Evolutionary conservation across 2,329 filamentous ascomycete genomes (phyloP).

Genomic region (Colletotrichum sp.): DNA sequence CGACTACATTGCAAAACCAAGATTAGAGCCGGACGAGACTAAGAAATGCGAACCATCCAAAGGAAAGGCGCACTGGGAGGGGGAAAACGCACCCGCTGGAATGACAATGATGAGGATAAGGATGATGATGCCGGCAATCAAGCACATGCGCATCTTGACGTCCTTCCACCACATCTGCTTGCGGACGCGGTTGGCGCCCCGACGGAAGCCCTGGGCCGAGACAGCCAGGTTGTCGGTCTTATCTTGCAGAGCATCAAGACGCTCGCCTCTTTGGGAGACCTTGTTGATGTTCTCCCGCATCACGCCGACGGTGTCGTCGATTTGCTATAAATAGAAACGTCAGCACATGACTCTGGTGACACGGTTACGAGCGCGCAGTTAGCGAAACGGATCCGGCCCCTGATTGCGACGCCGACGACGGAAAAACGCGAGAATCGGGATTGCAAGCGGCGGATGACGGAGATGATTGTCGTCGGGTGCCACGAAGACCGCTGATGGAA

Average conservation of each 20-base stretch:
- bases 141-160: constrained; percentile 99
- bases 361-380: background rate
- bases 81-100: constrained; percentile 73
- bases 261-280: constrained; percentile 90
- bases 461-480: background rate
- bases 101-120: constrained; percentile 94
- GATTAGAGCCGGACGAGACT: constrained; percentile 3
- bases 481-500: background rate
- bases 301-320: constrained; percentile 91
- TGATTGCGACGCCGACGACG: background rate
- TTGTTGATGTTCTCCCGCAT: constrained; percentile 99
- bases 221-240: constrained; percentile 94
- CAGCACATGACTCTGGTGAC: constrained; percentile 20
- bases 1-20: constrained; percentile 29
- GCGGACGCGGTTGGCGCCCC: constrained; percentile 93
- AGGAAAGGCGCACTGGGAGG: background rate
- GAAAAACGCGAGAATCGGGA: background rate
- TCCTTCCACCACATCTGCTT: constrained; percentile 99
- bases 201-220: constrained; percentile 93
- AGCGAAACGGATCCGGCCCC: constrained; percentile 11
- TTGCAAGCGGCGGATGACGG: background rate
- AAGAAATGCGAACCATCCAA: constrained; percentile 23
- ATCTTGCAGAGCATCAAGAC: constrained; percentile 86
- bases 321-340: constrained; percentile 70
- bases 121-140: constrained; percentile 89